Conservation (phyloP, 768 basidiomycete species). For the Collybia nuda region DNA sequence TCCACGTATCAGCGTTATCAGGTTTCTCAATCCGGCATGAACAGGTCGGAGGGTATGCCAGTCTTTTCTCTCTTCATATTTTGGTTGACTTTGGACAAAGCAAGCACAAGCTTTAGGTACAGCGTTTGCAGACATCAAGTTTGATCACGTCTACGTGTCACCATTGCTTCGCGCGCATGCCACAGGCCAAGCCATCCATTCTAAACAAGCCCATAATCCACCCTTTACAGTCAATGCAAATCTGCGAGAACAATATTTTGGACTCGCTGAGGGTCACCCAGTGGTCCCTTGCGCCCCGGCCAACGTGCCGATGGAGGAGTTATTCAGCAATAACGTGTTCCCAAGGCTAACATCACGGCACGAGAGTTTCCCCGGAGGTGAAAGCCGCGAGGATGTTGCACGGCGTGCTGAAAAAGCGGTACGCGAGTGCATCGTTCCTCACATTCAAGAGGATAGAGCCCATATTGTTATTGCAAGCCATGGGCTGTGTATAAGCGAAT, state of each 20-base stretch:
- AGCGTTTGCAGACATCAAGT: slow-evolving; percentile 44
- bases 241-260: slow-evolving; percentile 72
- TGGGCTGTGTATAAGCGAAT: slow-evolving; percentile 67
- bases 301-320: slow-evolving; percentile 36
- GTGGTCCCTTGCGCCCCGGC: slow-evolving; percentile 39
- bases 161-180: slow-evolving; percentile 63
- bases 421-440: slow-evolving; percentile 53
- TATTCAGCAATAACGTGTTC: slow-evolving; percentile 50
- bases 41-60: slow-evolving; percentile 19
- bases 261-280: slow-evolving; percentile 64
- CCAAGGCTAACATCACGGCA: slow-evolving; percentile 46
- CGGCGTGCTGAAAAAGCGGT: slow-evolving; percentile 52
- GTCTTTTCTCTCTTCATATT: no score
- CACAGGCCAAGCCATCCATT: slow-evolving; percentile 57
- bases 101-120: slow-evolving; percentile 65
- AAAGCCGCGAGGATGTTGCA: slow-evolving; percentile 64
- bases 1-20: no score
- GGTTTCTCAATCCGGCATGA: no score
- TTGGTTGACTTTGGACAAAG: slow-evolving; percentile 20
- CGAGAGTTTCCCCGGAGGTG: slow-evolving; percentile 65
- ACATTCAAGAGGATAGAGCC: slow-evolving; percentile 44
- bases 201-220: slow-evolving; percentile 53
- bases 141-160: slow-evolving; percentile 66
- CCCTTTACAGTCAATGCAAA: slow-evolving; percentile 49
- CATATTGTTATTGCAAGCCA: slow-evolving; percentile 76